Base-by-base conservation (phyloP, 1,284 basidiomycete species). In the Apiotrichum akiyoshidainum region DNA sequence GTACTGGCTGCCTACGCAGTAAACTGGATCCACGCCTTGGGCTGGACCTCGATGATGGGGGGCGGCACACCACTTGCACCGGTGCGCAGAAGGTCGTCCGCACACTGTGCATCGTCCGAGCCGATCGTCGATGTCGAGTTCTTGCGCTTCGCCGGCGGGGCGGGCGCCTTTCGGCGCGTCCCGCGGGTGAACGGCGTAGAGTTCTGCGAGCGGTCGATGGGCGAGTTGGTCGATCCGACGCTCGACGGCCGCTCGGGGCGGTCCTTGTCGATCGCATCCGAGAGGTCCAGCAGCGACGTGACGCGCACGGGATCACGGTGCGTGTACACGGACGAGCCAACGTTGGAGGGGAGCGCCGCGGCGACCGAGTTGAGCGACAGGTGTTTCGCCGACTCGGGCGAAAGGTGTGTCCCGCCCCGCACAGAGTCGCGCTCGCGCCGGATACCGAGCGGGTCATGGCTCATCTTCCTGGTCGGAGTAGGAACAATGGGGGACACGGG, bases 231-330 rank as follows among this genome's bases (percentile, higher is more conserved):
- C 34, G 54, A 50, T 1, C 35, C 48, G 17, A 50, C 48, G 1
- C 49, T 49, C 21, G 42, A 16, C 16, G 59, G 47, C 9, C 54
- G 46, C 14, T 34, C 46, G 13, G 17, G 44, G n/a, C 46, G 34
- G 11, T 59, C 57, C 6, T 44, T 48, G 16, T 58, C 61, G 2
- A 69, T 56, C 5, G 74, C 69, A 12, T 66, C 64, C 8, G 68
- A 69, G 4, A 76, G 68, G 51, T 75, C 74, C 44, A 73, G 66
- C 21, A 76, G 61, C 4, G 69, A 71, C 7, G 72, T 71, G 46
- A 65, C 66, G 7, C 73, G 66, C 17, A 72, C 67, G 0, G 72
- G 73, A 56, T 71, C 73, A 22, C 48, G 44, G 13, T 26, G 17
- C 2, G 52, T 60, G 33, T 40, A 44, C 17, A 55, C 22, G 17